Evolutionary conservation across 305 asterid species (phyloP), one percentile per base, ranked within the genome.

Genomic region (Stenogyne calaminthoides): DNA sequence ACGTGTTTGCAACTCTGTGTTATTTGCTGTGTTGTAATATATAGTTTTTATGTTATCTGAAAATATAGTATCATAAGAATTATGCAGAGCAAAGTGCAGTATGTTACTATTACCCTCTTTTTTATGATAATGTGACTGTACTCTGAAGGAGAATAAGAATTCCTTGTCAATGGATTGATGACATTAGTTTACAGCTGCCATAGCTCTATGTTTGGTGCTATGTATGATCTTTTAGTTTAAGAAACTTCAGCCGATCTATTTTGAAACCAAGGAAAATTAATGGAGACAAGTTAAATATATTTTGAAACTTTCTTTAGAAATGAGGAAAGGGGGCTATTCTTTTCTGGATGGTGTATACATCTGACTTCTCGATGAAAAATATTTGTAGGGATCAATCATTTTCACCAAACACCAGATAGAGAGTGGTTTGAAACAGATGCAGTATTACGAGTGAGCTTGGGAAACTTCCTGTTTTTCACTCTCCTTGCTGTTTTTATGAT

Each of bases 391-490:
- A 93, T 93, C 83, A 93, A 93, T 82, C 92, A 89, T 74, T 93
- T 93, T 73, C 92, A 85, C 79, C 84, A 88, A 59, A 93, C 98
- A 59, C 98, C 98, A 11, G 90, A 85, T 60, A 85, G 93, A 37
- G 97, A 91, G 81, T 91, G 98, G 98, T 93, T 93, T 76, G 96
- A 93, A 80, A 93, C 98, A 18, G 98, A 93, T 79, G 97, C 97
- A 16, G 98, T 91, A 70, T 81, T 93, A 74, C 88, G 98, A 64
- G 98, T 93, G 80, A 93, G 98, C 88, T 86, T 93, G 81, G 98
- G 98, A 36, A 93, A 93, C 88, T 93, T 91, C 85, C 81, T 91
- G 15, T 93, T 93, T 74, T 93, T 93, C 88, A 91, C 98, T 2
- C 81, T 87, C 72, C 83, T 93, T 65, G 89, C 98, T 64, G 66